Base-by-base conservation (phyloP, 192 early-diverging fungal genomes). In the Rhizoclosmatium sp. region DNA sequence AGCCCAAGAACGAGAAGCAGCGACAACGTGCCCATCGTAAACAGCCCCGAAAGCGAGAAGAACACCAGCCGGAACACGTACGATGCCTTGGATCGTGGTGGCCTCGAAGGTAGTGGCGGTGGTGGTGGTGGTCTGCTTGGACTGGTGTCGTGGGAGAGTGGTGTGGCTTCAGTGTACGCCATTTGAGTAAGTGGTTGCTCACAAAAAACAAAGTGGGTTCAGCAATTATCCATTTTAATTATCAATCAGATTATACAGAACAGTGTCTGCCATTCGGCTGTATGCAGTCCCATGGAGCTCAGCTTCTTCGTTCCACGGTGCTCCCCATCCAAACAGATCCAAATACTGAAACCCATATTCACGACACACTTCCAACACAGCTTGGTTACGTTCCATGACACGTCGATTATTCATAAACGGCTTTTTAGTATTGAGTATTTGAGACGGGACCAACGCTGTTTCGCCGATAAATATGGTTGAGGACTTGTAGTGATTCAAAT, bases 1-100 rank as follows among this genome's bases (percentile, higher is more conserved):
- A 62, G 56, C 10, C n/a, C 40, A 56, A 75, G 61, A 19, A 64
- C 60, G 7, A 75, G 72, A 12, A 58, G 47, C 3, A 71, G 60
- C 7, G 10, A 19, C 10, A 62, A 21, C 5, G 60, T 62, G 21
- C 14, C 60, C 10, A 7, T 21, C 21, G 60, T 62, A 21, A 62
- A 62, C 21, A 62, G 23, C 5, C 60, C 60, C 4, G 21, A 9
- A 21, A 62, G 60, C 5, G 21, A 21, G 23, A 62, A 62, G 60
- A 62, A 62, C 60, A 21, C 5, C 4, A 62, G 19, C 4, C 60
- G 60, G 21, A 62, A 40, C 7, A 19, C 60, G 39, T 31, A 62
- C 10, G 60, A 19, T 7, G 21, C 39, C 14, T 7, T 5, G 5
- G 21, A 31, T 54, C 51, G 51, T 31, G 31, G 31, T 31, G 31